These are phyloP conservation scores for Inga leiocalycina DNA, from an alignment of 306 rosid genomes.

Conservation along the genomic window DNA sequence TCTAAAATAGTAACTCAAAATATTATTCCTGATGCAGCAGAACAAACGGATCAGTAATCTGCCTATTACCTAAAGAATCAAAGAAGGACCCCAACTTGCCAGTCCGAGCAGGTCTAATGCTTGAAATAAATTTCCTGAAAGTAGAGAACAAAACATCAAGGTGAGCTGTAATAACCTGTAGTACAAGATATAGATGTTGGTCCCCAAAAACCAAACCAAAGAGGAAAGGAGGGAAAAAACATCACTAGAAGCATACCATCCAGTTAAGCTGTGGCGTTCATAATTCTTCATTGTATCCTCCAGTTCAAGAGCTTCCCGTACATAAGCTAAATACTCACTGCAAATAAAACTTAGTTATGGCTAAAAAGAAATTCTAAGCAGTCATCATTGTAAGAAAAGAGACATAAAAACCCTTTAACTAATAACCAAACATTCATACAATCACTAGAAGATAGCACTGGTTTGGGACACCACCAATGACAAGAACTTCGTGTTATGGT, in stretches of 20 bases:
- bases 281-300: constrained; percentile 88
- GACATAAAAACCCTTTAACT: not conserved
- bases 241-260: constrained; percentile 71
- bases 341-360: constrained; percentile 46
- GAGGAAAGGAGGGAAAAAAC: not conserved
- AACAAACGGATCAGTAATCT: constrained; percentile 20
- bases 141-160: constrained; percentile 29
- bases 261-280: constrained; percentile 74
- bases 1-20: not conserved
- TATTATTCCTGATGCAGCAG: constrained; percentile 22
- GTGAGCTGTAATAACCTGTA: constrained; percentile 33
- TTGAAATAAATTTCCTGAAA: constrained; percentile 88
- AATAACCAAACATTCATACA: constrained; percentile 9
- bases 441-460: not conserved
- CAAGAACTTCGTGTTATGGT: not conserved
- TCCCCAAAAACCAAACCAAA: not conserved
- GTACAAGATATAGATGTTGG: constrained; percentile 7
- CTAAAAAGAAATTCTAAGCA: constrained; percentile 22
- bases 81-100: constrained; percentile 69
- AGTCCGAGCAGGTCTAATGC: constrained; percentile 69
- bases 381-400: constrained; percentile 21
- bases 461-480: not conserved
- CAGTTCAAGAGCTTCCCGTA: constrained; percentile 84
- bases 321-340: constrained; percentile 87
- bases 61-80: constrained; percentile 72